Conservation (phyloP, 2,329 filamentous ascomycete genomes). For the Colletotrichum noveboracense region DNA sequence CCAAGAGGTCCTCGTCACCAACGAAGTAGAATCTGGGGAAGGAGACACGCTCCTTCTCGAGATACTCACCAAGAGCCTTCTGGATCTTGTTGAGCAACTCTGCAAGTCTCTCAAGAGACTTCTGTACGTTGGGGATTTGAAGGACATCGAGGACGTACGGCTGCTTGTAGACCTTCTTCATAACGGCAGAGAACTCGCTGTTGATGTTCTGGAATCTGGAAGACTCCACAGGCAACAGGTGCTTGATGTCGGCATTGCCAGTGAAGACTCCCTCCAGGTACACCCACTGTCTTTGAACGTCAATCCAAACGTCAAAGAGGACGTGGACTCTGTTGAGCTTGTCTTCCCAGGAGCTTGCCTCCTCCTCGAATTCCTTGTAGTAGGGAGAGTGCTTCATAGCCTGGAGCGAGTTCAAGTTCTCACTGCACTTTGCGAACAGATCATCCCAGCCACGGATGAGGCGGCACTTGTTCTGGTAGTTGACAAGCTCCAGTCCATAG, state of each 20-base stretch:
- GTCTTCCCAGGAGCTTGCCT: conserved; percentile 96
- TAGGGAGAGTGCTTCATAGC: conserved; percentile 99
- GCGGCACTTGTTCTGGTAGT: conserved; percentile 97
- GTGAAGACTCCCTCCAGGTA: conserved; percentile 99
- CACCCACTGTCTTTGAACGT: conserved; percentile 99
- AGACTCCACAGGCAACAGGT: conserved; percentile 93
- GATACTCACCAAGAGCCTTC: conserved; percentile 96
- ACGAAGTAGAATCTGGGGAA: conserved; percentile 99
- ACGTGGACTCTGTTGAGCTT: conserved; percentile 97
- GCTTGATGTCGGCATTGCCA: conserved; percentile 98
- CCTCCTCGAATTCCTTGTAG: conserved; percentile 99
- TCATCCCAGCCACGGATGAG: conserved; percentile 98
- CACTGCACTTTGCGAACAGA: conserved; percentile 96
- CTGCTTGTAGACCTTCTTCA: conserved; percentile 99
- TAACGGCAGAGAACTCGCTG: conserved; percentile 96
- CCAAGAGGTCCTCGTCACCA: conserved; percentile 94
- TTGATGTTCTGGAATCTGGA: conserved; percentile 99
- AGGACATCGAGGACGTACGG: conserved; percentile 96
- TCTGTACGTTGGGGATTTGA: conserved; percentile 93
- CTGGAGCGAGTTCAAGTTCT: conserved; percentile 96
- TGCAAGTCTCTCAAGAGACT: conserved; percentile 93
- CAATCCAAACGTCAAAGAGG: conserved; percentile 99
- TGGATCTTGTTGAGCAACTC: conserved; percentile 99
- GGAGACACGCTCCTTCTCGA: conserved; percentile 95
- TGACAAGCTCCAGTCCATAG: conserved; percentile 91